Evolutionary conservation across 129 eudicot genomes (phyloP), one percentile per base, ranked within the genome.

Genomic region (Saussurea involucrata): DNA sequence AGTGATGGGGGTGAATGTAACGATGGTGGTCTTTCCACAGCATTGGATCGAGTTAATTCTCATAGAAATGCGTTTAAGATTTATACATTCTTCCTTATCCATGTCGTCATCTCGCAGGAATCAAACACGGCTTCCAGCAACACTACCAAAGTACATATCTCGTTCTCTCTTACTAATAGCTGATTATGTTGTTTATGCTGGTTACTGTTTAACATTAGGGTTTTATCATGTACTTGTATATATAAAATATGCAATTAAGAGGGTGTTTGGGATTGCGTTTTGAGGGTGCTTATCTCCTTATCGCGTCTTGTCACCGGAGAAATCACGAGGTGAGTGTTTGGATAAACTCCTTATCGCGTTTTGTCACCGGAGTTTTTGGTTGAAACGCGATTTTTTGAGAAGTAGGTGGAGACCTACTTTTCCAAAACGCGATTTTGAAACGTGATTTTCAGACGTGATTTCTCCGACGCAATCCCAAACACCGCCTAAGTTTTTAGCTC

Each of bases 51-150:
- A 44, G 78, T 93, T 49, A 88, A 86, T 27, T 94, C 97, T 17
- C 90, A 89, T 72, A 81, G 98, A 1, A 95, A 95, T 78, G 96
- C 98, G 0, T 91, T 91, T 66, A 89, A 91, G 74, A 91, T 95
- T 11, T 95, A 95, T 71, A 87, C 97, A 0, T 95, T 87, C 53
- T 91, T 91, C 69, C 94, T 95, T 7, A 24, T 91, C 8, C 93
- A 91, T 76, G 76, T 95, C 21, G 88, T 89, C 34, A 76, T 89
- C 15, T 80, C 78, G 1, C 96, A 91, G 89, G 98, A 95, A 40
- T 82, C 91, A 0, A 65, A 20, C 27, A 60, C 60, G 76, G 77
- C 81, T 42, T 69, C 79, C 22, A 75, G 60, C 71, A 82, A 74
- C 72, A 70, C 76, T 32, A 58, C 85, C 36, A 89, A 85, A 44